Conservation (phyloP, 768 basidiomycete genomes). For the Nidula microcarpa region DNA sequence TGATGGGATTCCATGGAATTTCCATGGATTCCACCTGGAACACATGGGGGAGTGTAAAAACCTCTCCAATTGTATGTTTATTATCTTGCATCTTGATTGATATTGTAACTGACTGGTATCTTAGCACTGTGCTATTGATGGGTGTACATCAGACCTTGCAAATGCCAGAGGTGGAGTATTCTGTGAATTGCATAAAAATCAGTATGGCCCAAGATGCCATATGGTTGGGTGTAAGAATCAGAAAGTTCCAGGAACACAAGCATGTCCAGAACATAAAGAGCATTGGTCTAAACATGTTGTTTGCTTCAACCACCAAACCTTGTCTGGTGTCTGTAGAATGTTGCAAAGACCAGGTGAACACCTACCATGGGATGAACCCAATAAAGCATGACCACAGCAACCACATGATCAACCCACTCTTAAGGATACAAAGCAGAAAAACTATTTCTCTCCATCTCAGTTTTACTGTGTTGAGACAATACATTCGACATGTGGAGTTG, state of each 20-base stretch:
- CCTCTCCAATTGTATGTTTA: no score
- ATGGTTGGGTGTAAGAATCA: constrained; percentile 8
- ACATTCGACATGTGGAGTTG: constrained; percentile 14
- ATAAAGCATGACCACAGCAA: not conserved
- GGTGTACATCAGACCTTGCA: constrained; percentile 1
- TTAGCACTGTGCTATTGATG: constrained; percentile 8
- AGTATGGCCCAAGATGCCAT: constrained; percentile 2
- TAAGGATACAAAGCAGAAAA: constrained; percentile 4
- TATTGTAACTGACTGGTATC: no score
- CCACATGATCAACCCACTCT: constrained; percentile 12
- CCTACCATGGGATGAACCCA: constrained; percentile 10
- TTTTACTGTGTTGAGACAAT: no score
- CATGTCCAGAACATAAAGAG: constrained; percentile 11
- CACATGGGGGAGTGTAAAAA: no score
- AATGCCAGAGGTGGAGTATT: no score
- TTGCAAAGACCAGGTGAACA: constrained; percentile 7
- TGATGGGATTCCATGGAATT: no score
- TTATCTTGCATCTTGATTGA: no score
- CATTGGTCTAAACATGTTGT: constrained; percentile 8
- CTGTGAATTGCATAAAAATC: constrained; percentile 4
- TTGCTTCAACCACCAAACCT: constrained; percentile 1
- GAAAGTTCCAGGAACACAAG: constrained; percentile 10
- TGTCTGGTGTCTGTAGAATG: no score
- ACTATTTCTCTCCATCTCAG: constrained; percentile 12
- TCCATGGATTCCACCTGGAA: no score